Evolutionary conservation across 257 asterid species (phyloP).

Genomic region (Fraxinus americana): DNA sequence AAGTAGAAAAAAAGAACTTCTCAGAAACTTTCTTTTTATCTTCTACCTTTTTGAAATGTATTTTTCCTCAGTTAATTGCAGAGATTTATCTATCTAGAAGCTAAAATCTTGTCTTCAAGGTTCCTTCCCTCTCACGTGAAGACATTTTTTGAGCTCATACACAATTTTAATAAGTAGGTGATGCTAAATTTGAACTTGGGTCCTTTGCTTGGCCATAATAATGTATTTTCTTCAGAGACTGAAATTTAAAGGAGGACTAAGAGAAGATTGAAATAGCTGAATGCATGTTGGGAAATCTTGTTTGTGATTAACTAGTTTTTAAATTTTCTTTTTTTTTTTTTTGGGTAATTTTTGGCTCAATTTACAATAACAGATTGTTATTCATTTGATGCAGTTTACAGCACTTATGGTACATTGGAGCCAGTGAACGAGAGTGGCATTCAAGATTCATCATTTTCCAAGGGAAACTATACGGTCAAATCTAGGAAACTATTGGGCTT

Average conservation of each 20-base stretch:
- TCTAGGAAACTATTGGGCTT: conserved; percentile 37
- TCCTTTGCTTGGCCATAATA: too few species aligned
- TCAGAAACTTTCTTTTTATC: too few species aligned
- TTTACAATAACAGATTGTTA: not conserved
- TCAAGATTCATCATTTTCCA: conserved; percentile 35
- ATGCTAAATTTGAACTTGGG: too few species aligned
- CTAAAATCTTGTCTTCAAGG: not conserved
- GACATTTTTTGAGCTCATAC: not conserved
- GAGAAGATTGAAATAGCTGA: not conserved
- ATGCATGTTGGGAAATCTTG: not conserved
- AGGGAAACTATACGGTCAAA: conserved; percentile 22
- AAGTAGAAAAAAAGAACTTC: too few species aligned
- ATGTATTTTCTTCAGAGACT: too few species aligned
- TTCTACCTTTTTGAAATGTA: not conserved
- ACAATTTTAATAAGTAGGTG: not conserved
- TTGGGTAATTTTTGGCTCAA: not conserved
- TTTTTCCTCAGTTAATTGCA: not conserved
- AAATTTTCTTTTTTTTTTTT: not conserved
- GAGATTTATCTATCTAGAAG: not conserved
- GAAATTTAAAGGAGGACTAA: too few species aligned
- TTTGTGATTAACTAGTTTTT: not conserved
- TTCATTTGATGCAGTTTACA: conserved; percentile 30
- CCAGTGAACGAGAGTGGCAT: conserved; percentile 28
- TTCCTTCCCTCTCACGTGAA: not conserved
- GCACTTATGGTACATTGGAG: conserved; percentile 46